Conservation (phyloP, 1,139 yeast genomes). For the Kazachstania sp. region DNA sequence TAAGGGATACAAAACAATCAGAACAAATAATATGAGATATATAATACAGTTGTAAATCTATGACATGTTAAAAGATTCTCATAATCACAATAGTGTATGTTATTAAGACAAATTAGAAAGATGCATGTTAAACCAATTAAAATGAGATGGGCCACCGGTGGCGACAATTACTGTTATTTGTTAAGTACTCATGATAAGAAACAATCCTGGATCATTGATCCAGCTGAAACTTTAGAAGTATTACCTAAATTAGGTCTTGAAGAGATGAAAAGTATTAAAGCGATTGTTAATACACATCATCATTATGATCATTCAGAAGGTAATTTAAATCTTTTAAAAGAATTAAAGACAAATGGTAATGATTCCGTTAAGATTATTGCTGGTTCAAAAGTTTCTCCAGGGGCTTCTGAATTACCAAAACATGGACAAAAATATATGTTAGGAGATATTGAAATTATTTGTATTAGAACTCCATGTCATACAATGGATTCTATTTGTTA, state of each 20-base stretch:
- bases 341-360: conserved; percentile 30
- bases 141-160: conserved; percentile 91
- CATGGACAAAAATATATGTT: conserved; percentile 31
- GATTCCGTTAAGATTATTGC: conserved; percentile 54
- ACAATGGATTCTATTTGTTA: conserved; percentile 94
- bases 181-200: conserved; percentile 59
- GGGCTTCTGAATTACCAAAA: conserved; percentile 28
- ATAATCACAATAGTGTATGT: conserved; percentile 8
- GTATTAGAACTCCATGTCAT: conserved; percentile 95
- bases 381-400: conserved; percentile 42
- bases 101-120: conserved; percentile 30
- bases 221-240: conserved; percentile 73
- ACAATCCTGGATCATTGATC: conserved; percentile 80
- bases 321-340: conserved; percentile 40
- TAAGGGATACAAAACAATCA: too few species aligned
- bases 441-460: conserved; percentile 55
- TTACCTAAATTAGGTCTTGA: conserved; percentile 32
- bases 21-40: too few species aligned
- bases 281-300: conserved; percentile 91
- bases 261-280: conserved; percentile 42
- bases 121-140: conserved; percentile 81
- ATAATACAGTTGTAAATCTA: too few species aligned
- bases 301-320: conserved; percentile 95
- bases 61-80: too few species aligned
- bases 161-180: conserved; percentile 78